A percentile compares a stretch with the other conserved stretches of the same genome.
phyloP scores from a whole-genome alignment of 2,329 filamentous ascomycete genomes.

The Penicillium sp. region DNA sequence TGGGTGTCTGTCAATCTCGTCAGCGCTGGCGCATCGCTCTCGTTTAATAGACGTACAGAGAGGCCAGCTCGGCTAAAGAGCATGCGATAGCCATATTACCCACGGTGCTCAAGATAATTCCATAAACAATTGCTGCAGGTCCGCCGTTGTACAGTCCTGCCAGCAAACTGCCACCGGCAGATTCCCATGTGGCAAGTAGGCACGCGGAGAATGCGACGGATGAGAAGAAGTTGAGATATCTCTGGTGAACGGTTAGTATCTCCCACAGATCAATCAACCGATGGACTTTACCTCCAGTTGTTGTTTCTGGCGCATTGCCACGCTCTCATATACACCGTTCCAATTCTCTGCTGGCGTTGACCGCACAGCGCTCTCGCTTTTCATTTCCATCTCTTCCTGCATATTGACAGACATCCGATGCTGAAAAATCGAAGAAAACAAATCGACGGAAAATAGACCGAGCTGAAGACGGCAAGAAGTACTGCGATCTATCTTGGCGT shows the following conservation, averaged over 20 bases:
- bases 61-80: conserved; percentile 41
- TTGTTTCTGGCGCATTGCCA: not conserved
- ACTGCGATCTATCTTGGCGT: not conserved
- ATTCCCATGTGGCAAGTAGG: conserved; percentile 42
- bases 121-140: conserved; percentile 36
- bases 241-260: conserved; percentile 8
- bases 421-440: not conserved
- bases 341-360: conserved; percentile 5
- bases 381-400: conserved; percentile 12
- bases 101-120: conserved; percentile 31
- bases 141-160: conserved; percentile 34
- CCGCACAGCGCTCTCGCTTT: conserved; percentile 5
- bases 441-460: not conserved
- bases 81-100: conserved; percentile 37
- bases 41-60: conserved; percentile 25
- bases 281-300: not conserved
- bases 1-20: conserved; percentile 7
- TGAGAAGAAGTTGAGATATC: conserved; percentile 35
- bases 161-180: conserved; percentile 22
- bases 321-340: conserved; percentile 3
- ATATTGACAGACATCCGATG: not conserved
- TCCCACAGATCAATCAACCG: not conserved
- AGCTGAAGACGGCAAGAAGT: not conserved
- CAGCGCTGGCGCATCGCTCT: not conserved
- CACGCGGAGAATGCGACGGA: conserved; percentile 40